These are phyloP conservation scores for Malus hybrid DNA, from an alignment of 331 rosid species.

Conservation along the genomic window DNA sequence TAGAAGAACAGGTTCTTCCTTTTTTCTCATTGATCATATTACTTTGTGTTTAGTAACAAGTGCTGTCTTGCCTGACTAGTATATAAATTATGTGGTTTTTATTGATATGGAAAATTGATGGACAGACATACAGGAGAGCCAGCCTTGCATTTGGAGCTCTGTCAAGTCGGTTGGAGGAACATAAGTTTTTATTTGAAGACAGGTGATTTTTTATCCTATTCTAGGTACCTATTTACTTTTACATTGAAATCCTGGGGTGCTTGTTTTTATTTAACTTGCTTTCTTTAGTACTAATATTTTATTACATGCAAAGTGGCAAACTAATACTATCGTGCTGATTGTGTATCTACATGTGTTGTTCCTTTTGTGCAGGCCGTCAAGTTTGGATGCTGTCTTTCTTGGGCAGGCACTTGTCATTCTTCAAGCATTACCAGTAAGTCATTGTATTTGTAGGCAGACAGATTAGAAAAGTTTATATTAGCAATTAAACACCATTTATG, in stretches of 20 bases:
- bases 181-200: constrained; percentile 49
- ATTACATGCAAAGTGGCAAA: neutral
- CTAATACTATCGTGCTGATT: neutral
- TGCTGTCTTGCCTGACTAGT: neutral
- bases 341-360: constrained; percentile 9
- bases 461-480: neutral
- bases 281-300: neutral
- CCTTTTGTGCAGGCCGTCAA: constrained; percentile 55
- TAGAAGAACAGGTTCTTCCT: constrained; percentile 31
- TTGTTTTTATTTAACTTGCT: neutral
- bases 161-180: constrained; percentile 58
- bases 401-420: constrained; percentile 61
- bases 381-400: constrained; percentile 79
- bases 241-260: neutral
- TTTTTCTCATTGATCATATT: neutral
- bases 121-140: constrained; percentile 66
- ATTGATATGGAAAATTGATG: constrained; percentile 11
- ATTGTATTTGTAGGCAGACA: neutral
- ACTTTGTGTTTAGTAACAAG: neutral
- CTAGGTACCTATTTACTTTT: neutral
- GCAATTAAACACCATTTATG: neutral
- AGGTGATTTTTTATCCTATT: constrained; percentile 37
- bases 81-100: neutral
- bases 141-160: constrained; percentile 55
- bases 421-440: constrained; percentile 79